phyloP scores from a whole-genome alignment of 2,329 filamentous ascomycete species.

The Botrytis deweyae region DNA sequence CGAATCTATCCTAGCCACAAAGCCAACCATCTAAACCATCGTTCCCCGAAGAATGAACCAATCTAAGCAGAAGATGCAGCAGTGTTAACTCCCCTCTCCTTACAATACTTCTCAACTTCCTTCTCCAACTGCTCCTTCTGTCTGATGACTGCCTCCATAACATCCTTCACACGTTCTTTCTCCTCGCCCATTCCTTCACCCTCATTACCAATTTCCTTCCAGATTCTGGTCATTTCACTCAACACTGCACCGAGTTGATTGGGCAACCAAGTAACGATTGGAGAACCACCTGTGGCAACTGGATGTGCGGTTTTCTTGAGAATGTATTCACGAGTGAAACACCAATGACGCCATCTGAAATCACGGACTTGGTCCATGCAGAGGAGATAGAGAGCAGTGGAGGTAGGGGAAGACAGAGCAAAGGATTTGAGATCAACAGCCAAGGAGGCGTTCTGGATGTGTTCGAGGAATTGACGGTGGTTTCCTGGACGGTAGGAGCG shows the following conservation, averaged over 20 bases:
- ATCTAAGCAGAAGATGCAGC: neutral
- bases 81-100: constrained; percentile 48
- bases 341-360: constrained; percentile 84
- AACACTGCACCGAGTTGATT: constrained; percentile 78
- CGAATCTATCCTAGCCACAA: neutral
- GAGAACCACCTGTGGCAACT: constrained; percentile 76
- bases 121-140: constrained; percentile 67
- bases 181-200: constrained; percentile 37
- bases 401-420: constrained; percentile 55
- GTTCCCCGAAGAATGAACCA: neutral
- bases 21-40: neutral
- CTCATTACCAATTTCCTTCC: constrained; percentile 36
- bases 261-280: constrained; percentile 81
- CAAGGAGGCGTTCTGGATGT: constrained; percentile 56
- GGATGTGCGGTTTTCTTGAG: constrained; percentile 74
- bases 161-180: constrained; percentile 60
- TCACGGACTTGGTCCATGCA: constrained; percentile 74
- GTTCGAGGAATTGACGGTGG: constrained; percentile 79
- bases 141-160: constrained; percentile 65
- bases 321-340: constrained; percentile 82
- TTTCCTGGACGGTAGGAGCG: constrained; percentile 84
- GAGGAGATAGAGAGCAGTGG: constrained; percentile 60
- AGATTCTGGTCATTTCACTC: constrained; percentile 64
- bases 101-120: constrained; percentile 74
- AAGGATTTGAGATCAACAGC: constrained; percentile 58